A percentile compares a stretch with the other conserved stretches of the same genome.
phyloP scores from a whole-genome alignment of 352 stramenopile species.

The Elongisporangium anandrum region DNA sequence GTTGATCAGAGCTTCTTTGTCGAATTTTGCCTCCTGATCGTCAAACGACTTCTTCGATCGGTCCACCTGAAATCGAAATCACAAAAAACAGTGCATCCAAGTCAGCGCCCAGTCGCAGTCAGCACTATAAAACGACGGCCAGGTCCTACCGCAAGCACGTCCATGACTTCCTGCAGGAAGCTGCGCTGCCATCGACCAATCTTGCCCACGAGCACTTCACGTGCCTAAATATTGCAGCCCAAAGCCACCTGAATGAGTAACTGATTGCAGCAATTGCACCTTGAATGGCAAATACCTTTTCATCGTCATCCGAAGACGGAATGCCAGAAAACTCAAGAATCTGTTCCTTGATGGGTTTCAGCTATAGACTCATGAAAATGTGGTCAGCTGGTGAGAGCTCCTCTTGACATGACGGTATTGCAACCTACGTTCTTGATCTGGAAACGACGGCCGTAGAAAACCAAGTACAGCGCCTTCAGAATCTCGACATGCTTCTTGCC shows the following conservation, averaged over 20 bases:
- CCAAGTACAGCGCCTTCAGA: slow-evolving; percentile 74
- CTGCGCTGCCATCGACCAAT: slow-evolving; percentile 60
- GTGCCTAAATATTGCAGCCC: slow-evolving; percentile 24
- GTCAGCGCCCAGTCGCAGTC: slow-evolving; percentile 2
- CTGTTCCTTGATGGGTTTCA: slow-evolving; percentile 79
- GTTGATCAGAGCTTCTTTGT: slow-evolving; percentile 63
- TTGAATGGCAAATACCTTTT: slow-evolving; percentile 32
- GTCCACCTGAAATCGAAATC: slow-evolving; percentile 43
- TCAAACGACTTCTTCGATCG: slow-evolving; percentile 85
- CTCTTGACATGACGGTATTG: neutral
- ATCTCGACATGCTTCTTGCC: slow-evolving; percentile 70
- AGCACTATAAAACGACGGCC: neutral
- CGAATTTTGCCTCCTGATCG: slow-evolving; percentile 40
- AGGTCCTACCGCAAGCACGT: slow-evolving; percentile 55
- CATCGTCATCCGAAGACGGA: slow-evolving; percentile 38
- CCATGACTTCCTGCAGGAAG: slow-evolving; percentile 78
- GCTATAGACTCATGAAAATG: slow-evolving; percentile 17
- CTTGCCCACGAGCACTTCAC: slow-evolving; percentile 52
- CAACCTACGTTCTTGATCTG: slow-evolving; percentile 71
- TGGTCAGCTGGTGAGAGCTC: neutral
- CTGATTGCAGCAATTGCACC: neutral
- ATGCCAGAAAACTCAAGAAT: slow-evolving; percentile 76
- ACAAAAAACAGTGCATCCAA: neutral
- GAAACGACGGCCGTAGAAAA: slow-evolving; percentile 77
- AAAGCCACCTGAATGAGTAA: neutral